phyloP scores from a whole-genome alignment of 495 filamentous ascomycete genomes.

The Amphirosellinia nigrospora region DNA sequence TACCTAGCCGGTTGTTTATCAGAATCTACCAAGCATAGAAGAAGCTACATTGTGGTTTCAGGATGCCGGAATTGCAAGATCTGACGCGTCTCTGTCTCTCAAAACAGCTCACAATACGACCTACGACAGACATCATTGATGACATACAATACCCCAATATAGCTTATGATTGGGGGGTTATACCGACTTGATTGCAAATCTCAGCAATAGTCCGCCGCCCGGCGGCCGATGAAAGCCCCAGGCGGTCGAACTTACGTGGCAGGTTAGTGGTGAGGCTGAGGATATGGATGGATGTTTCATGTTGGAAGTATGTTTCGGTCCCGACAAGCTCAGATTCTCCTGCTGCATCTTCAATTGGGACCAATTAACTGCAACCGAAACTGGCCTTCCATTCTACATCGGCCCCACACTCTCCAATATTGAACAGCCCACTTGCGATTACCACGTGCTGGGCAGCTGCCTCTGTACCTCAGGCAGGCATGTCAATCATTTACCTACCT shows the following conservation, averaged over 20 bases:
- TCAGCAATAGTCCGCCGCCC: neutral
- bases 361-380: neutral
- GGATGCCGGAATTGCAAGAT: neutral
- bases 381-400: neutral
- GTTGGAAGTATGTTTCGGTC: conserved; percentile 8
- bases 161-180: neutral
- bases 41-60: neutral
- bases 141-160: neutral
- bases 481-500: neutral
- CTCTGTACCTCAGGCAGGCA: neutral
- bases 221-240: neutral
- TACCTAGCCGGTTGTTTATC: no score
- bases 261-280: conserved; percentile 13
- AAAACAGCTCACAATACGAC: neutral
- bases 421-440: neutral
- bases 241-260: conserved; percentile 3
- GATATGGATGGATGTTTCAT: neutral
- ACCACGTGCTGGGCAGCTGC: neutral
- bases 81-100: conserved; percentile 5
- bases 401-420: neutral
- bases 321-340: neutral
- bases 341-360: neutral
- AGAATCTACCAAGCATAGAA: neutral
- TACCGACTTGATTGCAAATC: neutral
- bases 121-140: neutral